Evolutionary conservation across 352 stramenopile species (phyloP).

Genomic region (Pythium biforme): DNA sequence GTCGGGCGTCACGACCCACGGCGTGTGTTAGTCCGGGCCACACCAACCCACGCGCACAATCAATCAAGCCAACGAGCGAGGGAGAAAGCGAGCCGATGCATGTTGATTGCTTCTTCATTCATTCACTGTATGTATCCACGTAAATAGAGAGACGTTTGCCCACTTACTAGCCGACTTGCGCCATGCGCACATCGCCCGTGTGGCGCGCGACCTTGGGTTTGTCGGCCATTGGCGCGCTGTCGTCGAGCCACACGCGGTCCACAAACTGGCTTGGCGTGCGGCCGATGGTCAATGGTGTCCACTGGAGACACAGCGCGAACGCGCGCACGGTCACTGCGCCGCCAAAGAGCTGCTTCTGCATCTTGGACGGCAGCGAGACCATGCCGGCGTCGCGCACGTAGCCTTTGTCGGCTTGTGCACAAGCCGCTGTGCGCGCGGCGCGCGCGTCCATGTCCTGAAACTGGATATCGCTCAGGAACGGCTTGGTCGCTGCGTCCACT

Average conservation of each 20-base stretch:
- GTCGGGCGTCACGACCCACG: constrained; percentile 73
- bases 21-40: constrained; percentile 42
- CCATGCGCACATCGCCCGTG: neutral
- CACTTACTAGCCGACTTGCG: neutral
- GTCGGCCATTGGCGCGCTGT: constrained; percentile 33
- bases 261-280: constrained; percentile 32
- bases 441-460: constrained; percentile 36
- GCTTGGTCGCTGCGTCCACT: constrained; percentile 11
- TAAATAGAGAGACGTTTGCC: neutral
- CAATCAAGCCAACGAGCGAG: too few species aligned
- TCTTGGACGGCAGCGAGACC: constrained; percentile 37
- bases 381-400: constrained; percentile 33
- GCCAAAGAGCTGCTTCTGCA: constrained; percentile 35
- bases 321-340: constrained; percentile 29
- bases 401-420: constrained; percentile 14
- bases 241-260: constrained; percentile 42
- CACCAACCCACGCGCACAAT: too few species aligned
- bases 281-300: constrained; percentile 17
- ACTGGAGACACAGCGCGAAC: constrained; percentile 42
- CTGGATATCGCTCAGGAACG: constrained; percentile 35
- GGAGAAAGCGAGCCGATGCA: too few species aligned
- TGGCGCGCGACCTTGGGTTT: constrained; percentile 27
- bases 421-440: constrained; percentile 28
- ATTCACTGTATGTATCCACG: neutral
- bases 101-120: neutral